phyloP scores from a whole-genome alignment of 1,139 yeast genomes.

The Hemisphaericaspora xylanilytica region DNA sequence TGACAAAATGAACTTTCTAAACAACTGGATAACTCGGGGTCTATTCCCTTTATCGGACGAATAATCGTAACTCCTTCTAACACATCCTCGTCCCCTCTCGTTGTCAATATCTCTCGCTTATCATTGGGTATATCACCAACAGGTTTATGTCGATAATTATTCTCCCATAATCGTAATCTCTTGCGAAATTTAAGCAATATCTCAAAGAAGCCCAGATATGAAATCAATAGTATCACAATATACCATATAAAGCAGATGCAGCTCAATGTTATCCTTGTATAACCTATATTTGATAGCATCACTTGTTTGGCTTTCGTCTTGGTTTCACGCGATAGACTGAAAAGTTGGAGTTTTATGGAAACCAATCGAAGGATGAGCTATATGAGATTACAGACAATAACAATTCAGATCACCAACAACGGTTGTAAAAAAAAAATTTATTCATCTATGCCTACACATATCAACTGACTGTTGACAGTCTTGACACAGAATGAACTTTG shows the following conservation, averaged over 20 bases:
- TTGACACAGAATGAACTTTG: no score
- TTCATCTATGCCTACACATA: no score
- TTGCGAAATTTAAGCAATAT: conserved; percentile 36
- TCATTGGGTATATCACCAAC: conserved; percentile 6
- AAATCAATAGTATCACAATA: conserved; percentile 40
- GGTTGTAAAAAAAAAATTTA: no score
- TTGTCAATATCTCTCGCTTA: conserved; percentile 6
- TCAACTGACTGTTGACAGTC: no score
- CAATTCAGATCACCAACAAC: no score
- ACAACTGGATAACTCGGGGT: conserved; percentile 69
- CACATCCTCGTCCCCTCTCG: conserved; percentile 9
- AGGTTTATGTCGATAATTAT: not conserved
- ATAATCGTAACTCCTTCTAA: conserved; percentile 74
- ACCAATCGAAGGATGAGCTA: no score
- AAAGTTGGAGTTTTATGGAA: no score
- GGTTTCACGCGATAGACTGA: no score
- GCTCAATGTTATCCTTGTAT: conserved; percentile 1
- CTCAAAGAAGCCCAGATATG: conserved; percentile 48
- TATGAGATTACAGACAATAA: no score
- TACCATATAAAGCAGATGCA: conserved; percentile 40
- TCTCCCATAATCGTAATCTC: conserved; percentile 19
- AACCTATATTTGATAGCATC: not conserved
- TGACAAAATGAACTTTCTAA: conserved; percentile 68
- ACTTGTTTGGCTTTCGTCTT: no score
- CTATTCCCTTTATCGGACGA: conserved; percentile 83